phyloP scores from a whole-genome alignment of 1,139 yeast genomes.

The Candida sojae region DNA sequence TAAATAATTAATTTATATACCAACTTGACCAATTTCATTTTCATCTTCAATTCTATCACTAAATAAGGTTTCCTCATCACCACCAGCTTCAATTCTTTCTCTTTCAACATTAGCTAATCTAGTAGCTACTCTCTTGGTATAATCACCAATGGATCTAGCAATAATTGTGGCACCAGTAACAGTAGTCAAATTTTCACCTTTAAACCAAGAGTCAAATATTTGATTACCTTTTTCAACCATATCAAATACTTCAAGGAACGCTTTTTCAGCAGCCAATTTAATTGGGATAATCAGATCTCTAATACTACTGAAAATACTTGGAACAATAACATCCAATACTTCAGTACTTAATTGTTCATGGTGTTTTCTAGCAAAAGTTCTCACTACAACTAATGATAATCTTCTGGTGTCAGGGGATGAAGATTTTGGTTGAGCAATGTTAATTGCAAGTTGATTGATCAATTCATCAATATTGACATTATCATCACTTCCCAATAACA shows the following conservation, averaged over 20 bases:
- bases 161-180: conserved; percentile 53
- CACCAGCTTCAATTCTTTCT: conserved; percentile 86
- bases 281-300: conserved; percentile 88
- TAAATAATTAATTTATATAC: conserved; percentile 42
- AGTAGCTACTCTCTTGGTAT: conserved; percentile 82
- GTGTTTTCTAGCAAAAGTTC: conserved; percentile 67
- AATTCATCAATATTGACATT: conserved; percentile 25
- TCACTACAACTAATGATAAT: conserved; percentile 69
- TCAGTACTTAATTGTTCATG: conserved; percentile 37
- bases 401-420: conserved; percentile 81
- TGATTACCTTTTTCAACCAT: conserved; percentile 67
- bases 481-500: conserved; percentile 52
- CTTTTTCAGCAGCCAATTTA: conserved; percentile 92
- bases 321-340: conserved; percentile 58
- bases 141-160: conserved; percentile 80
- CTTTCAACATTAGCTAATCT: conserved; percentile 84
- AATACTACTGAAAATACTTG: conserved; percentile 78
- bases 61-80: conserved; percentile 83
- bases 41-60: conserved; percentile 89
- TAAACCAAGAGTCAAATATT: conserved; percentile 64
- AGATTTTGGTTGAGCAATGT: conserved; percentile 55
- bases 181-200: conserved; percentile 29
- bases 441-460: conserved; percentile 50
- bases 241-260: conserved; percentile 71
- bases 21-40: conserved; percentile 84